Evolutionary conservation across 352 stramenopile genomes (phyloP).

Genomic region (Pythium scleroteichum): DNA sequence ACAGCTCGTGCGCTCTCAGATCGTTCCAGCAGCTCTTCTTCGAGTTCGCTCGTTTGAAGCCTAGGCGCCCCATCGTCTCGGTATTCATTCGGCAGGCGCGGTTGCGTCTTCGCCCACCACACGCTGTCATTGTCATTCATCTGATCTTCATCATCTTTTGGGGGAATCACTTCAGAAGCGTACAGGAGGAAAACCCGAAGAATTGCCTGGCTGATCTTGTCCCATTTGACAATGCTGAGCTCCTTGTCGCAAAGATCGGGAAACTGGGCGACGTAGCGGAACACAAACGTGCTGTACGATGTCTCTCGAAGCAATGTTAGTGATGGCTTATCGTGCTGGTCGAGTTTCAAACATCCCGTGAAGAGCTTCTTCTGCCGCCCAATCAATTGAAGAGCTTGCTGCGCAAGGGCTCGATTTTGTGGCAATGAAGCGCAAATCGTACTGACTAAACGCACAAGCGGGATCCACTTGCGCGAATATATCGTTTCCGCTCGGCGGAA

Average conservation of each 20-base stretch:
- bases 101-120: conserved; percentile 58
- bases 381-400: conserved; percentile 62
- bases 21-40: conserved; percentile 28
- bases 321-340: conserved; percentile 39
- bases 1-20: conserved; percentile 15
- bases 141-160: conserved; percentile 29
- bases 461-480: conserved; percentile 82
- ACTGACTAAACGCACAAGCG: conserved; percentile 62
- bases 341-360: conserved; percentile 64
- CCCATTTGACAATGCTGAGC: conserved; percentile 63
- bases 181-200: conserved; percentile 72
- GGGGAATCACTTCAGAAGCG: conserved; percentile 53
- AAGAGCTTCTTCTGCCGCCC: conserved; percentile 73
- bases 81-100: conserved; percentile 48
- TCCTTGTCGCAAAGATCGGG: conserved; percentile 65
- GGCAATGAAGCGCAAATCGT: conserved; percentile 61
- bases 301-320: conserved; percentile 68
- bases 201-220: conserved; percentile 72
- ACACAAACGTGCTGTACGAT: conserved; percentile 76
- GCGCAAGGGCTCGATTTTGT: conserved; percentile 64
- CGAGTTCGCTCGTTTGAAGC: conserved; percentile 23
- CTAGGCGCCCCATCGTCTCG: conserved; percentile 38
- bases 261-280: conserved; percentile 81
- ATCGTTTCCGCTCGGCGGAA: conserved; percentile 63
- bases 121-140: conserved; percentile 38